Percentiles rank a stretch among this genome's conserved stretches.
Conservation (phyloP, 768 basidiomycete species). For the Suillus paluster region DNA sequence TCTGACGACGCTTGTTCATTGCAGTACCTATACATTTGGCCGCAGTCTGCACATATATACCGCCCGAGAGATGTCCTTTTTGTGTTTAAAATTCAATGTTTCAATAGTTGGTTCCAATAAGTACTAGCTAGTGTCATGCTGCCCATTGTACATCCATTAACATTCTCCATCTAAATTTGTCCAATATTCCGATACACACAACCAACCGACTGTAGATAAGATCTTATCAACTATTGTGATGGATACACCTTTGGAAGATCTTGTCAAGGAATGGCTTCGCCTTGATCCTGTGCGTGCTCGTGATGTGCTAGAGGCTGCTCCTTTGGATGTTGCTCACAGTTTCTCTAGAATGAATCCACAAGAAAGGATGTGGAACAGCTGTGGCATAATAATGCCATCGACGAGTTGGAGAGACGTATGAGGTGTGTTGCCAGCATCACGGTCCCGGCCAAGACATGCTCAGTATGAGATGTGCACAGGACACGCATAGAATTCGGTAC, state of each 20-base stretch:
- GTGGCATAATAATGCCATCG: slow-evolving; percentile 30
- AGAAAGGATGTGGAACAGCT: slow-evolving; percentile 40
- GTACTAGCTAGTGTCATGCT: background rate
- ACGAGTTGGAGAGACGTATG: slow-evolving; percentile 47
- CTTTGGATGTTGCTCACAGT: background rate
- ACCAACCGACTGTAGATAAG: background rate
- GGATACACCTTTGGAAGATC: slow-evolving; percentile 38
- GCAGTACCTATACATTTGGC: no score
- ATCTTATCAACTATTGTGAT: slow-evolving; percentile 9
- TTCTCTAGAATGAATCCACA: slow-evolving; percentile 43
- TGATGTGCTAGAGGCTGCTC: background rate
- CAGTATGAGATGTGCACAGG: slow-evolving; percentile 36
- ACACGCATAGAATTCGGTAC: slow-evolving; percentile 86
- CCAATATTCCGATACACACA: background rate
- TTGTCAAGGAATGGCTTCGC: slow-evolving; percentile 56
- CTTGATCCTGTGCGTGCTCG: slow-evolving; percentile 47
- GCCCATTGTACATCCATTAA: background rate
- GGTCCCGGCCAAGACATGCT: background rate
- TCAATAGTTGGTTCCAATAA: background rate
- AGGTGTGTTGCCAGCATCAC: slow-evolving; percentile 29
- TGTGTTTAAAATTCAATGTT: background rate
- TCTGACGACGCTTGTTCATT: background rate
- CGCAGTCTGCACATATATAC: background rate
- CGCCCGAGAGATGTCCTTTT: background rate
- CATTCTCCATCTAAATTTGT: background rate